Evolutionary conservation across 441 rosid species (phyloP), one percentile per base, ranked within the genome.

Genomic region (Euphorbia schlechtendalii): DNA sequence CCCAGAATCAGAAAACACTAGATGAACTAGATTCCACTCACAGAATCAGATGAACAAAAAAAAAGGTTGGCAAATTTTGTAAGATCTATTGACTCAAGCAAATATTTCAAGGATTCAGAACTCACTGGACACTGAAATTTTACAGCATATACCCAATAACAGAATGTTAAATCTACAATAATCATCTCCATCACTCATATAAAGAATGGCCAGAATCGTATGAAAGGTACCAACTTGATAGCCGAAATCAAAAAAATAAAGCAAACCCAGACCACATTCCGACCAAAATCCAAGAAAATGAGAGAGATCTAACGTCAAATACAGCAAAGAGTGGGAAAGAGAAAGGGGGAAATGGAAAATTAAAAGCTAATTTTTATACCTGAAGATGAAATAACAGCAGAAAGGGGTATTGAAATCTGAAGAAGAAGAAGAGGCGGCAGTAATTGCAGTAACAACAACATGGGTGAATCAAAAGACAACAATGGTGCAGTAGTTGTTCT

Each of bases 291-390:
- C 64, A 71, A 69, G 59, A 71, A 61, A 74, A 73, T 22, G 68
- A 68, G 75, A 75, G 77, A 80, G 84, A 81, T 83, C 87, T 83
- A 63, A 54, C 28, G 66, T 27, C 40, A 61, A 63, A 58, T 34
- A 34, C 22, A 57, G 57, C 17, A 28, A 18, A 1, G 14, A n/a
- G 56, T 0, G 32, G 11, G 51, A 34, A 65, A 27, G 66, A 64
- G 61, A 64, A 62, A 69, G 43, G 63, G 18, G 60, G 41, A 41
- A 9, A 28, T 22, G 18, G 6, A 7, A 11, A 5, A 5, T 1
- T 14, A 13, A 18, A 7, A 46, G 40, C 18, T 3, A 17, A 46
- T 15, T 46, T 41, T 76, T 60, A 28, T 52, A 78, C 81, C 82
- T 66, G 68, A 61, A 71, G 14, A 15, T 67, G 77, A 69, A 49